Percentiles rank a stretch among this genome's conserved stretches.
phyloP scores from a whole-genome alignment of 208 protist genomes.

The Trypanosomatidae sp. region DNA sequence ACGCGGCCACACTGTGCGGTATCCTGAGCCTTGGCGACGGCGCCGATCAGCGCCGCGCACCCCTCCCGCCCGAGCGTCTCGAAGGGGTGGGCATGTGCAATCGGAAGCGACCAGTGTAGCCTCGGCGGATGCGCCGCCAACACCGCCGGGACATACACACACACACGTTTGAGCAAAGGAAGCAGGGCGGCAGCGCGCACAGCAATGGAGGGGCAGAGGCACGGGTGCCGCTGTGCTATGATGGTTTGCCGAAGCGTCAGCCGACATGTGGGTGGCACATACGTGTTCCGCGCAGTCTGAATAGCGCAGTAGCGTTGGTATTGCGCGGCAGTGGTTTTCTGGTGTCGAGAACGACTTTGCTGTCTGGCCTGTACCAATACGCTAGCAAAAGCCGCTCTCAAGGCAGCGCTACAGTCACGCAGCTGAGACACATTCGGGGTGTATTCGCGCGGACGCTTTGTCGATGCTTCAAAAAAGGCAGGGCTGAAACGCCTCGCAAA shows the following conservation, averaged over 20 bases:
- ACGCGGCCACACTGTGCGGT: not conserved
- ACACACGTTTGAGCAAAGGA: conserved; percentile 48
- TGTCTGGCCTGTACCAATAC: not conserved
- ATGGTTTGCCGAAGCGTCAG: conserved; percentile 1
- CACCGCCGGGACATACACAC: conserved; percentile 64
- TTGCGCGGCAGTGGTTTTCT: conserved; percentile 8
- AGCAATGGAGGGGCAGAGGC: conserved; percentile 44
- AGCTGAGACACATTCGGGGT: not conserved
- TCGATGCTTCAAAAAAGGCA: not conserved
- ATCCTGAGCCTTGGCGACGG: conserved; percentile 19
- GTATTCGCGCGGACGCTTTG: not conserved
- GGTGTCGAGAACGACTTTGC: conserved; percentile 1
- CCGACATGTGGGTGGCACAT: conserved; percentile 4
- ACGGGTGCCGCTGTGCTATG: conserved; percentile 8
- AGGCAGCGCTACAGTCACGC: not conserved
- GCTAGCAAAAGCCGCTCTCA: conserved; percentile 2
- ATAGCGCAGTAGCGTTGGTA: conserved; percentile 22
- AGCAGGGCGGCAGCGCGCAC: conserved; percentile 35
- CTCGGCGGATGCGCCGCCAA: conserved; percentile 33
- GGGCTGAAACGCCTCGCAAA: conserved; percentile 19
- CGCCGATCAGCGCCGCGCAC: conserved; percentile 43
- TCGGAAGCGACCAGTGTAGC: conserved; percentile 48
- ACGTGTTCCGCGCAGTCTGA: conserved; percentile 16
- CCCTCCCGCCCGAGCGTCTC: conserved; percentile 18
- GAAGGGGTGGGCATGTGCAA: conserved; percentile 33